phyloP scores from a whole-genome alignment of 2,329 filamentous ascomycete species.

The Curvularia verruculosa region DNA sequence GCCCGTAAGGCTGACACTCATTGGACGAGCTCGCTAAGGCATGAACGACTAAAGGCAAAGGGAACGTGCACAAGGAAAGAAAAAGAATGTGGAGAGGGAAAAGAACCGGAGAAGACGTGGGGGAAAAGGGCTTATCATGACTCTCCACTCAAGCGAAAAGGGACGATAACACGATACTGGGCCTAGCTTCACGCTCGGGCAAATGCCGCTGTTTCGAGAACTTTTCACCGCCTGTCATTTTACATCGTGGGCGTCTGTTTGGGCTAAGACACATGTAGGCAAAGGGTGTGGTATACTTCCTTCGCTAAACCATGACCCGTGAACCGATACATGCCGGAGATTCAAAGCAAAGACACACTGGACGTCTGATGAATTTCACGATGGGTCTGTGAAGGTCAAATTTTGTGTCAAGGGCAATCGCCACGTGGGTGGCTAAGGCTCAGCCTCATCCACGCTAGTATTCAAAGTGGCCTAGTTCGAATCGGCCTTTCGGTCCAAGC shows the following conservation, averaged over 20 bases:
- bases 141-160: conserved; percentile 1
- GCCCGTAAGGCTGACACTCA: conserved; percentile 33
- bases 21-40: conserved; percentile 21
- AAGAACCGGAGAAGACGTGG: conserved; percentile 25
- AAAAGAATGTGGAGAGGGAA: conserved; percentile 18
- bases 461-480: background rate
- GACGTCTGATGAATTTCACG: background rate
- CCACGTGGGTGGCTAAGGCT: conserved; percentile 20
- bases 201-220: conserved; percentile 26
- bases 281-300: background rate
- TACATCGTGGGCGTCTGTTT: conserved; percentile 28
- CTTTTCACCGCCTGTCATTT: conserved; percentile 44
- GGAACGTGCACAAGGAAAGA: conserved; percentile 4
- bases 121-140: conserved; percentile 23
- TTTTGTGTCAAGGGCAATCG: conserved; percentile 13
- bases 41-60: conserved; percentile 5
- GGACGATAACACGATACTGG: conserved; percentile 29
- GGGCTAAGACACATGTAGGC: background rate
- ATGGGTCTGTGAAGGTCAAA: background rate
- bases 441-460: conserved; percentile 14
- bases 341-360: background rate
- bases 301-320: background rate
- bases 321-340: background rate
- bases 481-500: background rate
- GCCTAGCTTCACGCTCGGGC: conserved; percentile 41